A percentile compares a stretch with the other conserved stretches of the same genome.
These are phyloP conservation scores for Fraxinus baroniana DNA, from an alignment of 305 asterid genomes.

Conservation along the genomic window DNA sequence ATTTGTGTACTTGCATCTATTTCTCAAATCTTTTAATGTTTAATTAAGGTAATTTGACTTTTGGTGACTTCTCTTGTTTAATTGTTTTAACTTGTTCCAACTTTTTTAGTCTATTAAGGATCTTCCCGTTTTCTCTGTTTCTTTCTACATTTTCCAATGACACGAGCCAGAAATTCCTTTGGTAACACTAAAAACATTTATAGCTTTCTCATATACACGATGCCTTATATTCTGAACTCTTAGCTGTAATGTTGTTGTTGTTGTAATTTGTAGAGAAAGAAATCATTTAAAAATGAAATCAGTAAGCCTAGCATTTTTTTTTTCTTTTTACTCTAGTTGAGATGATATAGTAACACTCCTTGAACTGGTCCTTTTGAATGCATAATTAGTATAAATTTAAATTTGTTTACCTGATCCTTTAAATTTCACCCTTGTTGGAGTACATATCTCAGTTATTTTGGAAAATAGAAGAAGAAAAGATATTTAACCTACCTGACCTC, in stretches of 20 bases:
- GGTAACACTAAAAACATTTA: not conserved
- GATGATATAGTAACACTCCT: not conserved
- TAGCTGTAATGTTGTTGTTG: not conserved
- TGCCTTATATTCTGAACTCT: slow-evolving; percentile 2
- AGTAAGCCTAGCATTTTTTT: not conserved
- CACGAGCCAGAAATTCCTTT: not conserved
- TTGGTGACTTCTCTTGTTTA: not conserved
- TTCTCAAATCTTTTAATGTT: not conserved
- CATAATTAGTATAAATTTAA: not conserved
- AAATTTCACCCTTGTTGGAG: slow-evolving; percentile 1
- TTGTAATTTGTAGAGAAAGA: not conserved
- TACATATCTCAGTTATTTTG: not conserved
- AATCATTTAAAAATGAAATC: not conserved
- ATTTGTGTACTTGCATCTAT: slow-evolving; percentile 1
- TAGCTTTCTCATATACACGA: not conserved
- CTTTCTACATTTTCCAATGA: not conserved
- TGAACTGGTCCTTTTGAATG: not conserved
- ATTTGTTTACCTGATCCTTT: not conserved
- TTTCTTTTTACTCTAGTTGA: not conserved
- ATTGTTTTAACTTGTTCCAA: not conserved
- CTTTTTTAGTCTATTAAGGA: not conserved
- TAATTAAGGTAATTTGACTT: not conserved
- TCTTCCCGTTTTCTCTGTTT: not conserved
- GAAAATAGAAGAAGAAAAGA: slow-evolving; percentile 1
- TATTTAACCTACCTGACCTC: not conserved